These are phyloP conservation scores for Cordyceps cicadae DNA, from an alignment of 2,329 filamentous ascomycete genomes.

Conservation along the genomic window DNA sequence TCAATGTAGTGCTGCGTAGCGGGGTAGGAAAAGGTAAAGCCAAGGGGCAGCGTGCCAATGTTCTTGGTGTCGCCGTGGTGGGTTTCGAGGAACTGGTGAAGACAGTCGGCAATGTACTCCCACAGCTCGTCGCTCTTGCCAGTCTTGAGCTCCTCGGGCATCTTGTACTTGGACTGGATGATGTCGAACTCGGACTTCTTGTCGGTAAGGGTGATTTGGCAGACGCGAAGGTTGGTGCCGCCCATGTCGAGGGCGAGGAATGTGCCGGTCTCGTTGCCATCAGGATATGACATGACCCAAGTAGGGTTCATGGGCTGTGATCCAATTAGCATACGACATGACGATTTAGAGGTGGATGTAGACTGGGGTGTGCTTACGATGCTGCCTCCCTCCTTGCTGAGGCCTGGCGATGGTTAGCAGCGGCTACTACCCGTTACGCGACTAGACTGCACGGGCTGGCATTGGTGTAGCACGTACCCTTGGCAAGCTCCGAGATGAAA, in stretches of 20 bases:
- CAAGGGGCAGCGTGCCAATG: slow-evolving; percentile 63
- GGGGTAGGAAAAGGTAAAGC: slow-evolving; percentile 95
- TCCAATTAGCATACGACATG: slow-evolving; percentile 18
- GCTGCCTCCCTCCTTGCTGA: slow-evolving; percentile 79
- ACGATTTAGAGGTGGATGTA: background rate
- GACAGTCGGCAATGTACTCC: slow-evolving; percentile 89
- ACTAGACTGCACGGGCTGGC: background rate
- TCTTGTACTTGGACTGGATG: slow-evolving; percentile 90
- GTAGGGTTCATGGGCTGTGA: slow-evolving; percentile 90
- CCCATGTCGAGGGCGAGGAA: slow-evolving; percentile 92
- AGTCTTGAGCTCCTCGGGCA: slow-evolving; percentile 87
- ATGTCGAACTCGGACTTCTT: slow-evolving; percentile 88
- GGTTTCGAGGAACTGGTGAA: slow-evolving; percentile 81
- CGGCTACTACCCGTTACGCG: background rate
- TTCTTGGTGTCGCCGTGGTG: slow-evolving; percentile 63
- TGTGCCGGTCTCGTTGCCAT: slow-evolving; percentile 78
- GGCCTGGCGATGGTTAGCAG: slow-evolving; percentile 40
- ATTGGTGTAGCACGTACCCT: slow-evolving; percentile 47
- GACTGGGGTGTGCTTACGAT: slow-evolving; percentile 56
- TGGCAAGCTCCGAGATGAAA: slow-evolving; percentile 80
- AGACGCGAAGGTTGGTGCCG: slow-evolving; percentile 90
- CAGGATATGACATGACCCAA: slow-evolving; percentile 87
- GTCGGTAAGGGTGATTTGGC: slow-evolving; percentile 81
- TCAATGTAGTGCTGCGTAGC: slow-evolving; percentile 91
- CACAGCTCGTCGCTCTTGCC: slow-evolving; percentile 78